phyloP scores from a whole-genome alignment of 2,329 filamentous ascomycete genomes.

The Colletotrichum orchidophilum region DNA sequence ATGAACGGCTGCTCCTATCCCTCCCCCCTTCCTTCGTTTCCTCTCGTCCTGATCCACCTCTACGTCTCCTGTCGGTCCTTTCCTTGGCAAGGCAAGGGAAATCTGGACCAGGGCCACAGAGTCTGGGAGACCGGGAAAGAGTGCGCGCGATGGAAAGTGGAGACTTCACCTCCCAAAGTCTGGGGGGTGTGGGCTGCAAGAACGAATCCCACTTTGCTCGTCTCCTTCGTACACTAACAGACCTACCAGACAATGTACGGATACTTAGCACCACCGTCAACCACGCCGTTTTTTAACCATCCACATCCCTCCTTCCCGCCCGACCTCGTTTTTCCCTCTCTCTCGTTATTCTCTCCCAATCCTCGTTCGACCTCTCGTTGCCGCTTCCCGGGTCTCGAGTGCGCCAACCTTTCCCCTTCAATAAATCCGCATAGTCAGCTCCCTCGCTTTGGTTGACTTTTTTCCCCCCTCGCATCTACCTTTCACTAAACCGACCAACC shows the following conservation, averaged over 20 bases:
- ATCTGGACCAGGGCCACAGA: slow-evolving; percentile 16
- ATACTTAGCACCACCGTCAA: slow-evolving; percentile 18
- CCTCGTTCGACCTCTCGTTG: slow-evolving; percentile 22
- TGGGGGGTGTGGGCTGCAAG: slow-evolving; percentile 1
- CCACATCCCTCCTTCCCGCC: slow-evolving; percentile 27
- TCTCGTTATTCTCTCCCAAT: slow-evolving; percentile 16
- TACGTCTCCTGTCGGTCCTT: slow-evolving; percentile 31
- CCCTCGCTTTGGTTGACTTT: slow-evolving; percentile 35
- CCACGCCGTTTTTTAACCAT: slow-evolving; percentile 32
- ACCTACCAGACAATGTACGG: background rate
- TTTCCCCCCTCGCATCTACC: slow-evolving; percentile 18
- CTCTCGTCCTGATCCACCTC: slow-evolving; percentile 10
- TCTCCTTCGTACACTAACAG: background rate
- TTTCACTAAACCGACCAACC: slow-evolving; percentile 28
- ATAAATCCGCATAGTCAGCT: slow-evolving; percentile 25
- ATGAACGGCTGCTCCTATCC: slow-evolving; percentile 3
- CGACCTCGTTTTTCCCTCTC: slow-evolving; percentile 6
- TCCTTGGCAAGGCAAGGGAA: slow-evolving; percentile 29
- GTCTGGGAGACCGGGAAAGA: background rate
- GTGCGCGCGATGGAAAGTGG: background rate
- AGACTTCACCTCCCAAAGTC: background rate
- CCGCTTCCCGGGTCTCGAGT: slow-evolving; percentile 26
- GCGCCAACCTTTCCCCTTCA: slow-evolving; percentile 21
- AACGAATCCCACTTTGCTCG: background rate
- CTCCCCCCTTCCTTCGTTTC: background rate